Conservation (phyloP, 2,329 filamentous ascomycete species). For the Botryotinia globosa region DNA sequence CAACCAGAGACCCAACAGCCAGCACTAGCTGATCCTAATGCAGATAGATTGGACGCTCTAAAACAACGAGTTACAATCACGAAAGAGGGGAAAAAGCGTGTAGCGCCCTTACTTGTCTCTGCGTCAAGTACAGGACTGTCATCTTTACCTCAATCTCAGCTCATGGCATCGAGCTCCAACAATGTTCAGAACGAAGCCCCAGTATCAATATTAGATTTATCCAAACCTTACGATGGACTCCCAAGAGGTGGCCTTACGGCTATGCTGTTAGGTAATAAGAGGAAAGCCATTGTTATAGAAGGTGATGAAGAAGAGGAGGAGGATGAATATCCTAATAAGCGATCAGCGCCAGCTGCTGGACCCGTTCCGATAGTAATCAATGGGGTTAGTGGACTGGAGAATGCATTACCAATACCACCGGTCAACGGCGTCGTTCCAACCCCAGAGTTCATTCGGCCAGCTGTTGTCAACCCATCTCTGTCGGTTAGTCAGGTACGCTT, state of each 20-base stretch:
- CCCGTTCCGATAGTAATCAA: conserved; percentile 74
- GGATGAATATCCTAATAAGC: conserved; percentile 56
- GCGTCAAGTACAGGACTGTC: conserved; percentile 84
- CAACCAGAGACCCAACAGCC: conserved; percentile 42
- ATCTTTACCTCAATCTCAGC: conserved; percentile 81
- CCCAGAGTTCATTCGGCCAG: conserved; percentile 83
- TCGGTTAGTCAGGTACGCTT: conserved; percentile 79
- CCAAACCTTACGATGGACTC: conserved; percentile 88
- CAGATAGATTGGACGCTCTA: conserved; percentile 62
- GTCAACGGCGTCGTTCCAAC: conserved; percentile 62
- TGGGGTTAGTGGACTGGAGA: conserved; percentile 72
- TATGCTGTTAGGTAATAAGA: conserved; percentile 88
- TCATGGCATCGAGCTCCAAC: conserved; percentile 71
- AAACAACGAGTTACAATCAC: conserved; percentile 93
- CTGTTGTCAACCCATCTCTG: conserved; percentile 78
- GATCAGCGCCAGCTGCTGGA: conserved; percentile 59
- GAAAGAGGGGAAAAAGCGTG: conserved; percentile 95
- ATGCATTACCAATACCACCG: conserved; percentile 62
- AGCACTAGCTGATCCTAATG: conserved; percentile 49
- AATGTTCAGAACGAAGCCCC: conserved; percentile 69
- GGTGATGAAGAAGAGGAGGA: conserved; percentile 56
- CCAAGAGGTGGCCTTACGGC: conserved; percentile 84
- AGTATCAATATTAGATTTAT: conserved; percentile 81
- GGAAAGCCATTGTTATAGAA: conserved; percentile 72
- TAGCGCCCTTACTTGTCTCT: conserved; percentile 87